Percentiles rank a stretch among this genome's conserved stretches.
phyloP scores from a whole-genome alignment of 441 rosid genomes.

The Corymbia citriodora region DNA sequence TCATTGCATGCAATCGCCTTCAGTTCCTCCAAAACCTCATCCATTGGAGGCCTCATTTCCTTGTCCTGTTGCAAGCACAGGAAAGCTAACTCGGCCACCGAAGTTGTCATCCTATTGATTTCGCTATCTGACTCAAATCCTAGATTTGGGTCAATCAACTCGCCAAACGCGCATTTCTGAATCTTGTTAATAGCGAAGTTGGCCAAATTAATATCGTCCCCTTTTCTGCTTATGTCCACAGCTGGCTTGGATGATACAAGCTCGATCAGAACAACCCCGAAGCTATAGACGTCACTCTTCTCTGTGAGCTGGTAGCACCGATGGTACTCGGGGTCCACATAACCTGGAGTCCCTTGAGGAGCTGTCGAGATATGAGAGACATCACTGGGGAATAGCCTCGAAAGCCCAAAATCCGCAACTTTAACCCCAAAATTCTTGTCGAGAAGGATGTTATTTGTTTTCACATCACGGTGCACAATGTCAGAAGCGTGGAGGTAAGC shows the following conservation, averaged over 20 bases:
- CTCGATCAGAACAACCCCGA: slow-evolving; percentile 73
- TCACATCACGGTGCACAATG: slow-evolving; percentile 69
- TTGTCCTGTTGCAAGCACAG: slow-evolving; percentile 58
- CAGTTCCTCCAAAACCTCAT: slow-evolving; percentile 39
- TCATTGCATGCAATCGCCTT: slow-evolving; percentile 19
- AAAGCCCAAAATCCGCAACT: slow-evolving; percentile 76
- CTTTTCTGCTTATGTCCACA: slow-evolving; percentile 52
- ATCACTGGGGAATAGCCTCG: slow-evolving; percentile 46
- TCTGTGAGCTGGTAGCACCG: slow-evolving; percentile 60
- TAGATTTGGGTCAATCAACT: slow-evolving; percentile 52
- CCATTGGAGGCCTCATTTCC: slow-evolving; percentile 72
- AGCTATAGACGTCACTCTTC: slow-evolving; percentile 78
- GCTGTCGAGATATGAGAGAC: slow-evolving; percentile 68
- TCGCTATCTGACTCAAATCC: slow-evolving; percentile 32
- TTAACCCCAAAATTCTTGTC: slow-evolving; percentile 57
- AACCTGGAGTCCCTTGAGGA: slow-evolving; percentile 83
- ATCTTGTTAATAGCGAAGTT: slow-evolving; percentile 57
- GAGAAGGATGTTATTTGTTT: slow-evolving; percentile 69
- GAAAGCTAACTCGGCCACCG: slow-evolving; percentile 63
- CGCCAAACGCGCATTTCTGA: slow-evolving; percentile 31
- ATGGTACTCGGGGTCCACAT: slow-evolving; percentile 67
- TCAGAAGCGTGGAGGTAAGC: slow-evolving; percentile 67
- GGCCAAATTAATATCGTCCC: slow-evolving; percentile 56
- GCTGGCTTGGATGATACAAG: slow-evolving; percentile 75
- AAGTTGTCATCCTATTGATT: slow-evolving; percentile 38